phyloP scores from a whole-genome alignment of 305 asterid species.

The Fraxinus xanthoxyloides region DNA sequence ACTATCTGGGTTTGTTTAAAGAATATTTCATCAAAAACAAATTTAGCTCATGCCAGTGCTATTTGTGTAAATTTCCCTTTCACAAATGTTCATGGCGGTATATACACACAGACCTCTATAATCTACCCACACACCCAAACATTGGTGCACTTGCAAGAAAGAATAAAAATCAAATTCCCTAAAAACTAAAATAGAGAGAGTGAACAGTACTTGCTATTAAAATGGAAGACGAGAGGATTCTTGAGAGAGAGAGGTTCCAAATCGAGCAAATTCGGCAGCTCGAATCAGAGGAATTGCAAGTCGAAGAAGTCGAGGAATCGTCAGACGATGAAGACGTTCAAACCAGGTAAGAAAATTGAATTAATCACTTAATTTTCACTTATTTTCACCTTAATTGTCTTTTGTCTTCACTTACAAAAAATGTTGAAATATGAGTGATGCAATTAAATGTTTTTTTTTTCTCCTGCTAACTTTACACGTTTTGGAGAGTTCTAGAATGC shows the following conservation, averaged over 20 bases:
- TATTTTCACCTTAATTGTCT: not conserved
- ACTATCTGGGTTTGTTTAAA: not conserved
- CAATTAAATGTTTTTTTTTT: not conserved
- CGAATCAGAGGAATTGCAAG: constrained; percentile 75
- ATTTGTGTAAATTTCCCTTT: not conserved
- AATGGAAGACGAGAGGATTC: constrained; percentile 50
- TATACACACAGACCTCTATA: too few relatives aligned
- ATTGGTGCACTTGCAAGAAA: not conserved
- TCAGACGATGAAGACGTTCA: constrained; percentile 51
- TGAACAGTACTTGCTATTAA: not conserved
- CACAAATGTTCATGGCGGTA: not conserved
- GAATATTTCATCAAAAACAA: not conserved
- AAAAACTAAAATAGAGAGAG: not conserved
- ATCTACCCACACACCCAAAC: not conserved
- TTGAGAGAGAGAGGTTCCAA: constrained; percentile 69
- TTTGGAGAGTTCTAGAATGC: not conserved
- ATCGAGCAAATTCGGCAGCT: constrained; percentile 73
- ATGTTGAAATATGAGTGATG: not conserved
- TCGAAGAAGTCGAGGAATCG: constrained; percentile 74
- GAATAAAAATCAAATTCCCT: not conserved
- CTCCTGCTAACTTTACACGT: not conserved
- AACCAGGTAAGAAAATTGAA: constrained; percentile 20
- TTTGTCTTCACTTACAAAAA: not conserved
- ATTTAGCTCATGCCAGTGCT: not conserved
- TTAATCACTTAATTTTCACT: not conserved